These are phyloP conservation scores for Euphorbia pulcherrima DNA, from an alignment of 345 rosid species.

Conservation along the genomic window DNA sequence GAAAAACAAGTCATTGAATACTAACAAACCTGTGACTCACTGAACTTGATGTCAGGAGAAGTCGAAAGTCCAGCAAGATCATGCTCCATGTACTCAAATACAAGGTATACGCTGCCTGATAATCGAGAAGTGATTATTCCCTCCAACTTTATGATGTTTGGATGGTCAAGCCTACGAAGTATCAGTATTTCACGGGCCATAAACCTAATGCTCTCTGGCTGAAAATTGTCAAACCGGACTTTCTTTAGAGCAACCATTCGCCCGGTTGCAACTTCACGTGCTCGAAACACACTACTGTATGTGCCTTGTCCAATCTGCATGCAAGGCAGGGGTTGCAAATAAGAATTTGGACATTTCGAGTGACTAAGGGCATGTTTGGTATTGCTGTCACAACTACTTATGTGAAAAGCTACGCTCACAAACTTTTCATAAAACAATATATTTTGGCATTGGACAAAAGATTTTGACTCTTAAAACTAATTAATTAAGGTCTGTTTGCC, in stretches of 20 bases:
- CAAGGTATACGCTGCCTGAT: constrained; percentile 61
- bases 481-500: too few relatives aligned
- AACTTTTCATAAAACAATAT: too few relatives aligned
- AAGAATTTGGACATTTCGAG: constrained; percentile 12
- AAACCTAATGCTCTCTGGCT: constrained; percentile 69
- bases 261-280: constrained; percentile 63
- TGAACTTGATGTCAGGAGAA: constrained; percentile 49
- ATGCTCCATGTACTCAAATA: constrained; percentile 82
- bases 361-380: too few relatives aligned
- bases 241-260: constrained; percentile 73
- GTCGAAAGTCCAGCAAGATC: constrained; percentile 70
- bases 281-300: constrained; percentile 75
- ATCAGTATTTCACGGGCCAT: constrained; percentile 77
- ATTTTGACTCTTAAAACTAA: too few relatives aligned
- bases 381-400: too few relatives aligned
- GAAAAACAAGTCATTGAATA: background rate
- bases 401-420: too few relatives aligned
- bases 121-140: constrained; percentile 65
- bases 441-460: too few relatives aligned
- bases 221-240: constrained; percentile 66
- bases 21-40: constrained; percentile 53
- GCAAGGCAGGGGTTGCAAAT: constrained; percentile 11
- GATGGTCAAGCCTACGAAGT: constrained; percentile 74
- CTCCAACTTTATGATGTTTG: constrained; percentile 63
- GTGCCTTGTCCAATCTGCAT: constrained; percentile 87